These are phyloP conservation scores for Phaeotremella fagi DNA, from an alignment of 768 basidiomycete species.

Conservation along the genomic window DNA sequence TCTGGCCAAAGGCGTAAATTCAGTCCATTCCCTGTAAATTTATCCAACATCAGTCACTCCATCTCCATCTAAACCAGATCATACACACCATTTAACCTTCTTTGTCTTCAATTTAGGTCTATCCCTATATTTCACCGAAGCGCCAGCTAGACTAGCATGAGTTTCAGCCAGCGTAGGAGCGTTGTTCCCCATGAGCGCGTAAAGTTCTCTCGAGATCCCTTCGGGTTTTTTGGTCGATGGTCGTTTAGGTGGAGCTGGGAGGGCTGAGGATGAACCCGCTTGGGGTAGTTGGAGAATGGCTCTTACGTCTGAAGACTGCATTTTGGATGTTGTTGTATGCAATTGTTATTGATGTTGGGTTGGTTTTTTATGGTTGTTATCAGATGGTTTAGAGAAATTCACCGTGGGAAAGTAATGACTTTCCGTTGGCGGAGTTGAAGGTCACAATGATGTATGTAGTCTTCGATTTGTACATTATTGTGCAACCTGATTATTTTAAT, in stretches of 20 bases:
- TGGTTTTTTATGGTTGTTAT: too few species aligned
- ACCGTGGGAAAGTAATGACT: too few species aligned
- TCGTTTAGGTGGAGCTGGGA: conserved; percentile 52
- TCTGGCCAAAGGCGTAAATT: conserved; percentile 58
- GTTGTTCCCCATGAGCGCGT: conserved; percentile 88
- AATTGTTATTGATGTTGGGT: too few species aligned
- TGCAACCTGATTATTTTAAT: too few species aligned
- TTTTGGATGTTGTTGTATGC: too few species aligned
- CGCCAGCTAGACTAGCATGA: conserved; percentile 20
- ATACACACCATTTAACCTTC: conserved; percentile 65
- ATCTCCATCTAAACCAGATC: neutral
- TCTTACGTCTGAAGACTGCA: conserved; percentile 68
- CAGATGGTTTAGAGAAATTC: too few species aligned
- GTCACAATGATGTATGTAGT: too few species aligned
- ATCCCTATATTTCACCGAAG: conserved; percentile 63
- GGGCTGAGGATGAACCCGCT: conserved; percentile 28
- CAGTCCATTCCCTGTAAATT: conserved; percentile 63
- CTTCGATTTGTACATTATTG: too few species aligned
- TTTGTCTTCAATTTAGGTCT: conserved; percentile 68
- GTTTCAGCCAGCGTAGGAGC: conserved; percentile 68
- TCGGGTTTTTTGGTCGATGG: conserved; percentile 50
- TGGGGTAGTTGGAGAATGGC: conserved; percentile 67
- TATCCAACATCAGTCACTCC: neutral
- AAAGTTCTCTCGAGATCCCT: conserved; percentile 88
- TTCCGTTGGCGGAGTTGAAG: too few species aligned